Base-by-base conservation (phyloP, 495 filamentous ascomycete genomes). In the Cercophora newfieldiana region DNA sequence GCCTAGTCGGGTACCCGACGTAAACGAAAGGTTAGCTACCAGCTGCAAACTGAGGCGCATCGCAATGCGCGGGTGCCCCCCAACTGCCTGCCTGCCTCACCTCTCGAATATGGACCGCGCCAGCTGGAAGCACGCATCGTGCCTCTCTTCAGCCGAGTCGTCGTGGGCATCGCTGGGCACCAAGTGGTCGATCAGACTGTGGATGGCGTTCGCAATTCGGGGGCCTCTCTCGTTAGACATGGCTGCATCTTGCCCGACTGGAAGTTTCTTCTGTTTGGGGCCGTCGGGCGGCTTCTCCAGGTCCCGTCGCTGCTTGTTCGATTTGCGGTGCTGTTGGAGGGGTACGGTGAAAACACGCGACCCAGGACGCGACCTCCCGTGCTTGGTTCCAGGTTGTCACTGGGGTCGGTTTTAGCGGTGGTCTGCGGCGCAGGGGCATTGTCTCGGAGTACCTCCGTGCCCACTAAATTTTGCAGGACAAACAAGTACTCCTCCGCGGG, bases 171-270 rank as follows among this genome's bases (percentile, higher is more conserved):
- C 77, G 61, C 77, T 69, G 65, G 83, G 83, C 60, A 86, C 73
- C 59, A 88, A 68, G 44, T 83, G 82, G 30, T 78, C 77, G 64
- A 88, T 83, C 74, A 88, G 78, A 68, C 81, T 82, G 74, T 86
- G 80, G 74, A 88, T 81, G 61, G 85, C 85, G 61, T 75, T 82
- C 54, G 77, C 77, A 66, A 85, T 74, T 69, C 82, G 77, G 66
- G 81, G 78, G 67, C 66, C 76, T 66, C 75, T 75, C 62, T 79
- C 71, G 55, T 73, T 71, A 71, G 80, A 72, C 80, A 82, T 83
- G 67, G 68, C 71, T 71, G 76, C 77, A 79, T 81, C 68, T 68
- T 76, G 71, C 55, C 62, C 61, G 61, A 18, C 33, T 21, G 22
- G 3, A 28, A 21, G 30, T 47, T 25, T 19, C 29, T 60, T 18